Evolutionary conservation across 192 early-diverging fungal genomes (phyloP).

Genomic region (Mortierella antarctica): DNA sequence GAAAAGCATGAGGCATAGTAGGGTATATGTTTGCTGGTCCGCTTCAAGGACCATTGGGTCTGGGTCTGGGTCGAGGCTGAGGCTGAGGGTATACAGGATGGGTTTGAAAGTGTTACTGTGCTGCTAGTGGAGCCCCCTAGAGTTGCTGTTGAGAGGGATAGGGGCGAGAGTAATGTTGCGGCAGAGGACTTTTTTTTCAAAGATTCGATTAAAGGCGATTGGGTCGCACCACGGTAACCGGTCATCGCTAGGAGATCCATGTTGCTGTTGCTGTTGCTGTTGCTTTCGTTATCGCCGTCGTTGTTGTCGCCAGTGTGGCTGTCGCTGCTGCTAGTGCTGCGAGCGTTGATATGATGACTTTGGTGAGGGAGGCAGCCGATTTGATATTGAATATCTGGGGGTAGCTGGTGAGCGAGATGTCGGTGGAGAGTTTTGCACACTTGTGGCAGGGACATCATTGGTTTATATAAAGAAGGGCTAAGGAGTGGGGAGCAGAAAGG

Average conservation of each 20-base stretch:
- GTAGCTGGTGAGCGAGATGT: constrained; percentile 2
- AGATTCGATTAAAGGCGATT: constrained; percentile 5
- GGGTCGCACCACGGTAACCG: background rate
- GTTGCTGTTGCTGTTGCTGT: background rate
- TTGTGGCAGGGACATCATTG: constrained; percentile 24
- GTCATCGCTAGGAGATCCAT: constrained; percentile 29
- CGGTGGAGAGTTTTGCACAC: constrained; percentile 21
- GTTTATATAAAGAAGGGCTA: background rate
- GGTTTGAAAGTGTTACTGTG: constrained; percentile 1
- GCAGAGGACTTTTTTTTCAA: constrained; percentile 9
- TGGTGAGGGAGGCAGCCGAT: background rate
- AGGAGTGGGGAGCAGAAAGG: background rate
- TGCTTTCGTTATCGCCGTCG: background rate
- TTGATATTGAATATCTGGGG: no score
- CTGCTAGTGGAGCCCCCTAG: background rate
- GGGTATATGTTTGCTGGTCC: background rate
- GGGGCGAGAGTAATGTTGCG: constrained; percentile 6
- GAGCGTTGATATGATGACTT: background rate
- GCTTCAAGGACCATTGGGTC: background rate
- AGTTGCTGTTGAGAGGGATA: constrained; percentile 4
- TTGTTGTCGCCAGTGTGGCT: background rate
- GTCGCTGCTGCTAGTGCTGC: background rate
- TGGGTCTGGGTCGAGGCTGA: background rate
- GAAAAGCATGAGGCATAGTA: constrained; percentile 38
- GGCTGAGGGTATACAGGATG: constrained; percentile 2